A percentile compares a stretch with the other conserved stretches of the same genome.
Evolutionary conservation across 495 filamentous ascomycete species (phyloP).

Genomic region (Xylaria intraflava): DNA sequence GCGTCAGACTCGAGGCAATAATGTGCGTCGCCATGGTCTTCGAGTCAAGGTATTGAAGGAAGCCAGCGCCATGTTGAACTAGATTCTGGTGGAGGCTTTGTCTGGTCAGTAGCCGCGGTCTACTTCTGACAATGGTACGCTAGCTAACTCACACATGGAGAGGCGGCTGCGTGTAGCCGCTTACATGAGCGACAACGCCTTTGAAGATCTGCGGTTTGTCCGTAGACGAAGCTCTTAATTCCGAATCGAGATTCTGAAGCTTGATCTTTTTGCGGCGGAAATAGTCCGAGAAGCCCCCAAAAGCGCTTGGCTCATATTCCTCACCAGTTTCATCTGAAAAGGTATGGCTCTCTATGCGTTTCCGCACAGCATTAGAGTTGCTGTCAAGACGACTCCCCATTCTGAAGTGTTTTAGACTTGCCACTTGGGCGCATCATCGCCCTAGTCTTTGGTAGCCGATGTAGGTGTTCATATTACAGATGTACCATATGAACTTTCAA

Average conservation of each 20-base stretch:
- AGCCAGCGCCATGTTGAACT: conserved; percentile 84
- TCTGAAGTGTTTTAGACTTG: conserved; percentile 16
- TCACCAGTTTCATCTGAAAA: conserved; percentile 69
- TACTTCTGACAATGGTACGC: not conserved
- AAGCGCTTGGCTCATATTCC: conserved; percentile 81
- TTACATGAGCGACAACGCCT: conserved; percentile 81
- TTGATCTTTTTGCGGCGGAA: conserved; percentile 93
- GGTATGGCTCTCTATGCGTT: conserved; percentile 68
- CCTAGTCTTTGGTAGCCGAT: not conserved
- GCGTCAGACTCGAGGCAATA: conserved; percentile 80
- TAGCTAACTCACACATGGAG: conserved; percentile 54
- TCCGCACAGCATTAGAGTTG: conserved; percentile 70
- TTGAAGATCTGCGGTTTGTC: conserved; percentile 81
- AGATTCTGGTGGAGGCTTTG: conserved; percentile 65
- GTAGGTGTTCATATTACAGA: not conserved
- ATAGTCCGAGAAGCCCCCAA: conserved; percentile 85
- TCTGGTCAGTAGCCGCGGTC: not conserved
- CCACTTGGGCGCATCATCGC: conserved; percentile 3
- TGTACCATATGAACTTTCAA: not conserved
- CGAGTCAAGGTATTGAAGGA: conserved; percentile 88
- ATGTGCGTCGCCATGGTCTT: conserved; percentile 95
- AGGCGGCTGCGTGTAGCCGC: conserved; percentile 89
- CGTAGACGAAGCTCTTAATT: conserved; percentile 57
- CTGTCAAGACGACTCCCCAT: conserved; percentile 79
- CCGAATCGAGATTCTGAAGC: conserved; percentile 82